Conservation (phyloP, 306 rosid genomes). For the Fagus crenata region DNA sequence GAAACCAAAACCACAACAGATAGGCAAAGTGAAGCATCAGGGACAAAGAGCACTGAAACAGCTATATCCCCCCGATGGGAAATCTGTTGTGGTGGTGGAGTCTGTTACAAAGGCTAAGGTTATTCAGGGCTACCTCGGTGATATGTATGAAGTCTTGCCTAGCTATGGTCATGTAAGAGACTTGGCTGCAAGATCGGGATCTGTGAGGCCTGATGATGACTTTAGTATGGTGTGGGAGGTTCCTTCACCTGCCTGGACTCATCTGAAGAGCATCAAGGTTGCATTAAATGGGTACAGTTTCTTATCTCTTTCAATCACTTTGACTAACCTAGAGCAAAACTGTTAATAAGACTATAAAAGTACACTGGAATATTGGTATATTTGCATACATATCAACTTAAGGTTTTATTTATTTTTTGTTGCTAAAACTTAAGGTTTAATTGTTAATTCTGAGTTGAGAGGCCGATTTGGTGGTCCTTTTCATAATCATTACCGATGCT, state of each 20-base stretch:
- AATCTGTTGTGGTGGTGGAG: constrained; percentile 86
- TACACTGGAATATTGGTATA: neutral
- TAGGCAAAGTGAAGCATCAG: constrained; percentile 33
- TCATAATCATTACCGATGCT: constrained; percentile 21
- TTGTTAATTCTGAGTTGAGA: neutral
- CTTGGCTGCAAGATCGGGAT: constrained; percentile 97
- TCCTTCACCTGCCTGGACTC: constrained; percentile 97
- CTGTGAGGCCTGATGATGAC: constrained; percentile 95
- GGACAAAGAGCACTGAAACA: constrained; percentile 43
- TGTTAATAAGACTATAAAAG: constrained; percentile 11
- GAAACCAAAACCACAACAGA: constrained; percentile 31
- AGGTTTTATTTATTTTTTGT: neutral
- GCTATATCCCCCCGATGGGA: constrained; percentile 76
- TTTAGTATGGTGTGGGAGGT: constrained; percentile 99
- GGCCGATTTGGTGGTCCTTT: constrained; percentile 7
- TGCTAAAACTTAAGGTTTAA: too few relatives aligned
- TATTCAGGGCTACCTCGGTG: constrained; percentile 89
- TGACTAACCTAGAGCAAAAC: constrained; percentile 25
- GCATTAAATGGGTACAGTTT: constrained; percentile 72
- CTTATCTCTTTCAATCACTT: constrained; percentile 21
- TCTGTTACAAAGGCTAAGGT: constrained; percentile 90
- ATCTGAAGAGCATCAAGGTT: constrained; percentile 86
- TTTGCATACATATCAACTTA: constrained; percentile 5
- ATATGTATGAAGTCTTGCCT: constrained; percentile 89
- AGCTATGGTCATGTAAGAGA: constrained; percentile 98